Evolutionary conservation across 352 stramenopile species (phyloP).

Genomic region (Lagenidium giganteum): DNA sequence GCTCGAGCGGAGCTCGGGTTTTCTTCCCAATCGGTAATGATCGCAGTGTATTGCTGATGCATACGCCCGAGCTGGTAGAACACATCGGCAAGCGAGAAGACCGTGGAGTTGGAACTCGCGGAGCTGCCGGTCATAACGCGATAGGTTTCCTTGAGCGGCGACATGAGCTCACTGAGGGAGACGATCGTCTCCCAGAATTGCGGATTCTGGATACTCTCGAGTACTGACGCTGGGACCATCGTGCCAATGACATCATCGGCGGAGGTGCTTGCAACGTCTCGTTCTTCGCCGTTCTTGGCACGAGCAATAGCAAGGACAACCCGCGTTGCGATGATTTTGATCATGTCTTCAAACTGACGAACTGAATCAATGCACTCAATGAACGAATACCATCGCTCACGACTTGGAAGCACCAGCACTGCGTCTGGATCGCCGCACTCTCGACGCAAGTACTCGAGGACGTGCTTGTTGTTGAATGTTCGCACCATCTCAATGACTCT

Average conservation of each 20-base stretch:
- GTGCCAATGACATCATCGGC: slow-evolving; percentile 41
- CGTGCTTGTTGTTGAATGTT: slow-evolving; percentile 48
- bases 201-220: slow-evolving; percentile 52
- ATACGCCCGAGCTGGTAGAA: slow-evolving; percentile 80
- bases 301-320: slow-evolving; percentile 14
- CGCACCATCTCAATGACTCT: slow-evolving; percentile 65
- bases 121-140: slow-evolving; percentile 45
- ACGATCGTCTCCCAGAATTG: slow-evolving; percentile 76
- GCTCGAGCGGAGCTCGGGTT: slow-evolving; percentile 34
- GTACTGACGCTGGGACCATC: slow-evolving; percentile 26
- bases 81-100: slow-evolving; percentile 59
- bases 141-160: slow-evolving; percentile 70
- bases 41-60: slow-evolving; percentile 66
- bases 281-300: slow-evolving; percentile 18
- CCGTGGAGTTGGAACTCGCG: neutral
- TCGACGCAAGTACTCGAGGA: slow-evolving; percentile 50
- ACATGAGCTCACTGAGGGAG: slow-evolving; percentile 72
- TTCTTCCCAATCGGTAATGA: slow-evolving; percentile 69
- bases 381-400: slow-evolving; percentile 65
- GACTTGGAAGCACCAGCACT: slow-evolving; percentile 34
- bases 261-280: slow-evolving; percentile 31
- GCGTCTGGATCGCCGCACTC: slow-evolving; percentile 67
- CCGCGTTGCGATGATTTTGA: slow-evolving; percentile 66
- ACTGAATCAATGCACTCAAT: slow-evolving; percentile 78
- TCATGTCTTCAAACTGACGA: slow-evolving; percentile 78